These are phyloP conservation scores for Apiotrichum domesticum DNA, from an alignment of 1,284 basidiomycete genomes.

Conservation along the genomic window DNA sequence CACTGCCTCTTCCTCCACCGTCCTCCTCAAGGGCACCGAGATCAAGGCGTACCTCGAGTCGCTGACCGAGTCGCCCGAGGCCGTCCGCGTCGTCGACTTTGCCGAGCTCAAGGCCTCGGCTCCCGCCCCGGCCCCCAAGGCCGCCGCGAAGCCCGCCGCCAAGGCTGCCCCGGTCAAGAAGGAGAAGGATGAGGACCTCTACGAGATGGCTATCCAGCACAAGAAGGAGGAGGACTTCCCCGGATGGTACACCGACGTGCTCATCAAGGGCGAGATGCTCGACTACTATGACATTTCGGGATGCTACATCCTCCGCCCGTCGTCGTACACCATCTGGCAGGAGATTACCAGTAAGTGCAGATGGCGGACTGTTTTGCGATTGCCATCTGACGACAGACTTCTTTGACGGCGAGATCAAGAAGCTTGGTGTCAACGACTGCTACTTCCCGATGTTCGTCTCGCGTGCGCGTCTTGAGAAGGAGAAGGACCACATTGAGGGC, in stretches of 20 bases:
- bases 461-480: conserved; percentile 81
- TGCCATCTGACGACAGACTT: conserved; percentile 48
- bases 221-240: conserved; percentile 94
- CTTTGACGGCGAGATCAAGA: conserved; percentile 90
- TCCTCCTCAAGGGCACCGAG: conserved; percentile 71
- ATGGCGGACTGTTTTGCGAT: conserved; percentile 49
- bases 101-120: conserved; percentile 53
- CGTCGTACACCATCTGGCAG: conserved; percentile 97
- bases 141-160: conserved; percentile 17
- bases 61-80: conserved; percentile 45
- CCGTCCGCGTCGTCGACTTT: conserved; percentile 60
- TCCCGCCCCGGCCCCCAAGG: conserved; percentile 17
- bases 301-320: conserved; percentile 97
- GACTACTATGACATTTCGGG: conserved; percentile 99
- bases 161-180: conserved; percentile 19
- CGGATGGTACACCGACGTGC: conserved; percentile 90
- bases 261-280: conserved; percentile 97
- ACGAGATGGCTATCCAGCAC: conserved; percentile 85
- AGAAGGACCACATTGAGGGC: conserved; percentile 99
- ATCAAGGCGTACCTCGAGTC: conserved; percentile 65
- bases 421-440: conserved; percentile 90
- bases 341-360: conserved; percentile 60
- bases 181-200: conserved; percentile 75
- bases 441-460: conserved; percentile 99
- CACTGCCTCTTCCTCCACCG: conserved; percentile 61